Evolutionary conservation across 352 stramenopile genomes (phyloP), one percentile per base, ranked within the genome.

Genomic region (Achlya hypogyna): DNA sequence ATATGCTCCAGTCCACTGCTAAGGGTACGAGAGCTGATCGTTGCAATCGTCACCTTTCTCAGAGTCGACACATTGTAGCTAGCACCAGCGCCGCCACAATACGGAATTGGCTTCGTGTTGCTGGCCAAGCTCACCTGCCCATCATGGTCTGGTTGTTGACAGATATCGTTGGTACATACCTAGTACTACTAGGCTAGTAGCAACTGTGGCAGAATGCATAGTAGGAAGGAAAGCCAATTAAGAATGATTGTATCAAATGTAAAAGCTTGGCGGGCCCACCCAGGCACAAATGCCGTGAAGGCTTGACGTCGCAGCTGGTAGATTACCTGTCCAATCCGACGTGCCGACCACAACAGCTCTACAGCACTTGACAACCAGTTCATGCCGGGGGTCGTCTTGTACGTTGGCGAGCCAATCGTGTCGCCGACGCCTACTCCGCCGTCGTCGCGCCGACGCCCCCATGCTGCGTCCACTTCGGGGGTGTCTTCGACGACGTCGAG

Each of bases 241-340:
- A 56, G 49, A 56, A 56, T 10, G 25, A 56, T n/a, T 56, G 49
- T 56, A 56, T 56, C 49, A n/a, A 56, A 10, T 3, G 49, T 56
- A 56, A 56, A 56, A 56, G 49, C 49, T 12, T 12, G 10, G 49
- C 25, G 25, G 31, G 25, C 20, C 2, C 49, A 56, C 49, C 49
- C 49, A 56, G 49, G 2, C 31, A 56, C 49, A 56, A 3, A 56
- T 56, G 49, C 49, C n/a, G n/a, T n/a, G 6, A 45, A 45, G 38
- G 38, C 38, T 45, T 9, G 38, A 18, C 38, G 6, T 45, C 38
- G 38, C 38, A 56, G 25, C 49, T 56, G 49, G 49, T 42, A 6
- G 34, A 45, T 45, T 45, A 45, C 38, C 2, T 45, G n/a, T 18
- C 12, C 49, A 20, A 56, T 35, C 25, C 10, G 25, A 38, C 49